Evolutionary conservation across 2,329 filamentous ascomycete species (phyloP).

Genomic region (Colletotrichum gloeosporioides): DNA sequence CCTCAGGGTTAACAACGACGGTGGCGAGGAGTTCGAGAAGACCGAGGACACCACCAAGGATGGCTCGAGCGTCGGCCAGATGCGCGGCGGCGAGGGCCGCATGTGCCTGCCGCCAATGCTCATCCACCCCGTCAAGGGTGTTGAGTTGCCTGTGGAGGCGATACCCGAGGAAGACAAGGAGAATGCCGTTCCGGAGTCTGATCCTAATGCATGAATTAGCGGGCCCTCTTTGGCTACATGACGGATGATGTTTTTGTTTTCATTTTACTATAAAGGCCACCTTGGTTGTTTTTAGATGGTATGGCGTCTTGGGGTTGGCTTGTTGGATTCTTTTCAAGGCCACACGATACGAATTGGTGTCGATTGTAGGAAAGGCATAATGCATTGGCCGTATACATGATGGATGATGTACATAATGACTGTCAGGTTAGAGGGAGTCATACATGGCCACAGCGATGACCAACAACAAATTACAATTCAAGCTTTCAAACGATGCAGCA

Average conservation of each 20-base stretch:
- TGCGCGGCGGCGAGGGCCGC: constrained; percentile 75
- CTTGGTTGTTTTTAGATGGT: constrained; percentile 10
- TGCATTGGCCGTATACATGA: constrained; percentile 15
- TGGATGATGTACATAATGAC: constrained; percentile 22
- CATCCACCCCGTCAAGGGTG: constrained; percentile 84
- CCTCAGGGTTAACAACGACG: constrained; percentile 78
- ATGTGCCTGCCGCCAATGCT: constrained; percentile 94
- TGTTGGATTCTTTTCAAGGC: constrained; percentile 15
- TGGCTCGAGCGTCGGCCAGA: constrained; percentile 53
- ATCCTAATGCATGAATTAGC: constrained; percentile 46
- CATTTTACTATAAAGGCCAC: background rate
- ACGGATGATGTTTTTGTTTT: constrained; percentile 7
- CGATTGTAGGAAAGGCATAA: constrained; percentile 19
- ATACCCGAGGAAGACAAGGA: constrained; percentile 52
- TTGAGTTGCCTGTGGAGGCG: constrained; percentile 69
- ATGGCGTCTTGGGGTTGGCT: constrained; percentile 17
- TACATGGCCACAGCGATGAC: constrained; percentile 3
- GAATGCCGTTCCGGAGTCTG: constrained; percentile 48
- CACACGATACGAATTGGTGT: background rate
- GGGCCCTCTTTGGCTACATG: background rate
- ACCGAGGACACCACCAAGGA: constrained; percentile 58
- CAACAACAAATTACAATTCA: constrained; percentile 2
- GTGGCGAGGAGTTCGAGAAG: constrained; percentile 77
- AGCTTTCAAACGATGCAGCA: background rate
- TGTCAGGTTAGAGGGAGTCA: constrained; percentile 20